Conservation (phyloP, 192 early-diverging fungal species). For the Bifiguratus adelaidae region DNA sequence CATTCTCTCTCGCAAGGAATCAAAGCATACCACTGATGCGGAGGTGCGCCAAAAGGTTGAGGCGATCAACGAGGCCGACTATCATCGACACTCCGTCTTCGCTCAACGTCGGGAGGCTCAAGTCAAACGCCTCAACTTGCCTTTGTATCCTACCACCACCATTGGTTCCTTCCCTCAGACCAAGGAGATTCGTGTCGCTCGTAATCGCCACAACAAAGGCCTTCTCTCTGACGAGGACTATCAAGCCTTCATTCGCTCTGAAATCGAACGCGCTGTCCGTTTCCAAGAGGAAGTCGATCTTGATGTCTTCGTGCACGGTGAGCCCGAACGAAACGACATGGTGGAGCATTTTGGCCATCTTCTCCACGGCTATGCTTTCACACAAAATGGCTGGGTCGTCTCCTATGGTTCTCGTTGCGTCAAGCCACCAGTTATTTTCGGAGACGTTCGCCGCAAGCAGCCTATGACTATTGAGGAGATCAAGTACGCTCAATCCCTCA, state of each 20-base stretch:
- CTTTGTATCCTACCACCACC: conserved; percentile 92
- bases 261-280: conserved; percentile 75
- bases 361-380: conserved; percentile 89
- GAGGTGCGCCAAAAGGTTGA: conserved; percentile 67
- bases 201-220: conserved; percentile 85
- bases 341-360: conserved; percentile 97
- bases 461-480: conserved; percentile 90
- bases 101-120: conserved; percentile 60
- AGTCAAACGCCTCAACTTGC: conserved; percentile 68
- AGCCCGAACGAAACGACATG: conserved; percentile 94
- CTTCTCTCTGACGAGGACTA: conserved; percentile 58
- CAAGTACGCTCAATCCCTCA: conserved; percentile 80
- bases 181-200: conserved; percentile 87
- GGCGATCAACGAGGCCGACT: conserved; percentile 54
- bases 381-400: conserved; percentile 95
- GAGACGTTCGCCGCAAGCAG: conserved; percentile 83
- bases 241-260: conserved; percentile 70
- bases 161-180: conserved; percentile 99
- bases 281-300: conserved; percentile 85
- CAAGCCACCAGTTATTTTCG: conserved; percentile 96
- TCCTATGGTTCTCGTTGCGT: conserved; percentile 94
- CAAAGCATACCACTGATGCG: conserved; percentile 73
- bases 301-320: conserved; percentile 97
- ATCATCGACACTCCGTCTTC: conserved; percentile 68
- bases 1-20: conserved; percentile 57